Conservation (phyloP, 805 yeast species). For the Hanseniaspora lachancei region DNA sequence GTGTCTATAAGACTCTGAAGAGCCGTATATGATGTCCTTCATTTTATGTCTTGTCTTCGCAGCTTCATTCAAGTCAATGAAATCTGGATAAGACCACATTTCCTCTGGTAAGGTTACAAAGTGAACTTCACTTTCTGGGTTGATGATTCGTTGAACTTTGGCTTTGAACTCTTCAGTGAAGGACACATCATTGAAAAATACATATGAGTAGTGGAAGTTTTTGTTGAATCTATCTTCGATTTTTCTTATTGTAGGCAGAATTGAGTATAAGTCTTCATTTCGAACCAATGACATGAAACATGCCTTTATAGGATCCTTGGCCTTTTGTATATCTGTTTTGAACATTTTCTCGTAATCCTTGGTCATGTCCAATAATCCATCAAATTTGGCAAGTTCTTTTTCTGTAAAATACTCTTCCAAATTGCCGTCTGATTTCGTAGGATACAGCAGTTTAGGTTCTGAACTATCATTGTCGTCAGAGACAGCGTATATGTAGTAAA, state of each 20-base stretch:
- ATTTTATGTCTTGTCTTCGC: conserved; percentile 45
- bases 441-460: conserved; percentile 4
- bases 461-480: not conserved
- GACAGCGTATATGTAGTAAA: conserved; percentile 2
- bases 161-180: conserved; percentile 60
- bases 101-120: conserved; percentile 63
- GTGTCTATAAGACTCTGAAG: conserved; percentile 62
- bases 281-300: conserved; percentile 49
- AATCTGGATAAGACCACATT: conserved; percentile 80
- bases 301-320: conserved; percentile 23
- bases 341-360: conserved; percentile 7
- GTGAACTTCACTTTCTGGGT: conserved; percentile 45
- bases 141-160: conserved; percentile 38
- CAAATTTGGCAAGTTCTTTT: not conserved
- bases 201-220: conserved; percentile 78
- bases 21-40: conserved; percentile 63
- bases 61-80: conserved; percentile 65
- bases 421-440: conserved; percentile 1
- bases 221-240: conserved; percentile 72
- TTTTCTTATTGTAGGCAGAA: conserved; percentile 48
- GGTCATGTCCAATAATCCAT: conserved; percentile 4
- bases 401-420: not conserved
- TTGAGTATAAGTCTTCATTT: conserved; percentile 46
- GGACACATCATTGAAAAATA: conserved; percentile 69
- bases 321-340: not conserved